Base-by-base conservation (phyloP, 2,329 filamentous ascomycete species). In the Exophiala oligosperma region DNA sequence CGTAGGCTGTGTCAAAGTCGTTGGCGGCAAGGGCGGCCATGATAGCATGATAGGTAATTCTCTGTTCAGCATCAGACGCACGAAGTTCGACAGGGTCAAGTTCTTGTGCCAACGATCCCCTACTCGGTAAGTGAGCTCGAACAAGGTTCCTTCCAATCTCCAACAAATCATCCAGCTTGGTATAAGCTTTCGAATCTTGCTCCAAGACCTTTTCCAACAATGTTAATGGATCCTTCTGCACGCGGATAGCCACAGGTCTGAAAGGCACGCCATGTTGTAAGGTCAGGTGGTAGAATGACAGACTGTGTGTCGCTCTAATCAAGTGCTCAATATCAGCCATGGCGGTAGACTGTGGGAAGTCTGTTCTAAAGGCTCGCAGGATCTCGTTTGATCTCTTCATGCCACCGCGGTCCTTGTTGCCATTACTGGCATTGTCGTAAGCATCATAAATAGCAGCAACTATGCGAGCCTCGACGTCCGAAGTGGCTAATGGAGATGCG, bases 351-450 rank as follows among this genome's bases (percentile, higher is more conserved):
- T 72, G 64, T 2, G 75, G 70, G 59, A 79, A 78, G 53, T 73
- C 70, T 21, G 73, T 66, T 41, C 70, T 67, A 60, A 80, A 80
- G 24, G 74, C 67, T 67, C 74, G 71, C 51, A 80, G 63, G 46
- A 83, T 79, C 43, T 85, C 82, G 49, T 78, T 79, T 9, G 84
- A 84, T 66, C 78, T 82, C 68, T 84, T 86, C 76, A 87, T 81
- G 12, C 81, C 81, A 14, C 85, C 85, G 64, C 85, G 77, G 17
- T 79, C 84, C 62, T 78, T 77, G 66, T 87, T 88, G 29, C 85
- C 85, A 65, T 87, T 88, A 68, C 80, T 87, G 21, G 85, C 84
- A 62, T 84, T 85, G 67, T 88, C 85, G 67, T 87, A 88, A 21
- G 79, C 75, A 24, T 80, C 71, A 71, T 84, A 79, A 17, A 82